Evolutionary conservation across 768 basidiomycete genomes (phyloP), one percentile per base, ranked within the genome.

Genomic region (Panaeolus papilionaceus): DNA sequence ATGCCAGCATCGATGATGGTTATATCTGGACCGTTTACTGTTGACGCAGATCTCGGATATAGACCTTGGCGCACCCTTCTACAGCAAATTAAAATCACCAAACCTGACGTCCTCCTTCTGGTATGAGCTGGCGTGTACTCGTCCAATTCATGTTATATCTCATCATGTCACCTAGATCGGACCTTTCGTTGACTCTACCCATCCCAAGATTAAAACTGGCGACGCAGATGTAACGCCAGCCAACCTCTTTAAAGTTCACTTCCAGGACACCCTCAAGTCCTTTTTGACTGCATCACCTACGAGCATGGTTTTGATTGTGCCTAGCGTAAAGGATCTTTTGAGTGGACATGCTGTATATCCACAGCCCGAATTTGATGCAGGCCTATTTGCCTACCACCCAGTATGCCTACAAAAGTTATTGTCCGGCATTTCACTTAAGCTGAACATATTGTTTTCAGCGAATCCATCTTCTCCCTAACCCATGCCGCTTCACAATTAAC

Each of bases 11-110:
- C 88, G 0, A 82, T 96, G 78, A 84, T 85, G 68, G 83, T 94
- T 42, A 94, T 91, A 3, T 89, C 90, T 67, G 98, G 98, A 0
- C 97, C 98, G 1, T 99, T 86, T 79, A 96, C 95, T 0, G 75
- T 85, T 0, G 95, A 97, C 65, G 77, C 86, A 2, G 90, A 98
- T 75, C 82, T 98, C 37, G 78, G 83, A 18, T 99, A 88, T 79
- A 88, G 85, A 69, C 91, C 92, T 0, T 91, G 94, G 83, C 79
- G 82, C 14, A 80, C 82, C 1, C 79, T 98, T 26, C 70, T 95
- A 11, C 79, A 86, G n/a, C 83, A 82, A n/a, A 79, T 91, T n/a
- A 85, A 84, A 71, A 74, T 78, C 8, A 83, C 82, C 28, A 91
- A 89, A 71, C 97, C 97, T 1, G 84, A 90, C 18, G 91, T 92